phyloP scores from a whole-genome alignment of 176 grass and related monocot species.

The Miscanthus lutarioriparius region DNA sequence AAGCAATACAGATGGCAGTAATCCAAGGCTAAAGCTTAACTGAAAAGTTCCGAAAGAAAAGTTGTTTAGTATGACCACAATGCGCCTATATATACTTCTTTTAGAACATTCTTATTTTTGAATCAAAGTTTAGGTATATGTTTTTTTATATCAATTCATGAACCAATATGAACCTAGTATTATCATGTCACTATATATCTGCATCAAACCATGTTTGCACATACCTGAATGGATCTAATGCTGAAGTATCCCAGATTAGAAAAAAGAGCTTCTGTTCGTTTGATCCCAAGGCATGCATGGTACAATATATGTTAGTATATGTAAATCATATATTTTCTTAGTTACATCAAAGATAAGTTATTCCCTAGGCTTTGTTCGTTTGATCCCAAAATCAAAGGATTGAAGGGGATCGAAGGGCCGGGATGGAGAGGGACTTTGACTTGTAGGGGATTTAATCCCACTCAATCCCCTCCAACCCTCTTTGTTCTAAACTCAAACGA shows the following conservation, averaged over 20 bases:
- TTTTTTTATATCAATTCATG: not conserved
- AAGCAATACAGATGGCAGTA: slow-evolving; percentile 40
- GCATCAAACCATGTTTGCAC: not conserved
- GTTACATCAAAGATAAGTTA: no score
- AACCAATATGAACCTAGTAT: not conserved
- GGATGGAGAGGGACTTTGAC: no score
- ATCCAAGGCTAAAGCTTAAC: slow-evolving; percentile 32
- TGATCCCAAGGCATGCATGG: no score
- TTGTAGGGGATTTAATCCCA: no score
- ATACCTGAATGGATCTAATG: slow-evolving; percentile 52
- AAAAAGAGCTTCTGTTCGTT: slow-evolving; percentile 61
- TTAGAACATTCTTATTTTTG: not conserved
- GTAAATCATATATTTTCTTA: no score
- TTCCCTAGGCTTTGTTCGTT: no score
- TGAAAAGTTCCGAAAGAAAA: not conserved
- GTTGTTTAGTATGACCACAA: not conserved
- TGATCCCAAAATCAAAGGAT: no score
- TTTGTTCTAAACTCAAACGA: no score
- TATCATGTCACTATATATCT: not conserved
- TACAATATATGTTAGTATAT: no score
- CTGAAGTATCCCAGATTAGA: slow-evolving; percentile 54
- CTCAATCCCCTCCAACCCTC: no score
- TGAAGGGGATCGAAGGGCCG: no score
- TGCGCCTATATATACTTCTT: not conserved
- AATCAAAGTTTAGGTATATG: not conserved